Evolutionary conservation across 1,284 basidiomycete genomes (phyloP).

Genomic region (Naganishia sp.): DNA sequence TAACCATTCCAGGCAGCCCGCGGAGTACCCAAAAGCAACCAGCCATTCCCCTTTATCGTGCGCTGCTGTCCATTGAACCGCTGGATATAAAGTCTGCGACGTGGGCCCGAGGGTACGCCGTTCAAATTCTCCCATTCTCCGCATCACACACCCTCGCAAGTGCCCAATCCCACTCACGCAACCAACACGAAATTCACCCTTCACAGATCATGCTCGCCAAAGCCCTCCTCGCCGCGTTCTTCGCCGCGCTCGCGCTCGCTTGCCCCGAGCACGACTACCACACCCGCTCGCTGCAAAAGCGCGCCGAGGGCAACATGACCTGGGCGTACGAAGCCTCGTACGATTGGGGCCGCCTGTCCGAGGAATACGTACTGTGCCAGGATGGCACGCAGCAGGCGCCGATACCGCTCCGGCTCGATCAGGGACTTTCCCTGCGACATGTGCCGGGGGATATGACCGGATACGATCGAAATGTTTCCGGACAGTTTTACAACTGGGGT

Average conservation of each 20-base stretch:
- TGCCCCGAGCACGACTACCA: constrained; percentile 27
- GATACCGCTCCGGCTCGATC: constrained; percentile 36
- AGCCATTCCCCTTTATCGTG: too few relatives aligned
- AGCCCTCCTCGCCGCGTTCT: constrained; percentile 13
- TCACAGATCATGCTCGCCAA: constrained; percentile 22
- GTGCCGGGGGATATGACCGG: constrained; percentile 24
- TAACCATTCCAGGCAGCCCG: too few relatives aligned
- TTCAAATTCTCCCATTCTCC: too few relatives aligned
- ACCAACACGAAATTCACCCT: too few relatives aligned
- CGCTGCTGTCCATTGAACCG: too few relatives aligned
- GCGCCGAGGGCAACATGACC: constrained; percentile 6
- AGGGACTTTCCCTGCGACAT: constrained; percentile 35
- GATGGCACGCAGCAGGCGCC: constrained; percentile 36
- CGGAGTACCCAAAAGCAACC: too few relatives aligned
- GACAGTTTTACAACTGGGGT: constrained; percentile 36
- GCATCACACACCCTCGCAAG: too few relatives aligned
- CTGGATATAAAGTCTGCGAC: too few relatives aligned
- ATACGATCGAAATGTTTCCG: constrained; percentile 32
- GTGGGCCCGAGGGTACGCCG: too few relatives aligned
- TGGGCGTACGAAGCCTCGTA: constrained; percentile 36
- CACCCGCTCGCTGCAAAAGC: constrained; percentile 6
- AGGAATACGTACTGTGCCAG: constrained; percentile 35
- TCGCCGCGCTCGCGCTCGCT: constrained; percentile 8
- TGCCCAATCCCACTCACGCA: too few relatives aligned
- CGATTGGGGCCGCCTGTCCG: constrained; percentile 36